These are phyloP conservation scores for Echites panduratus DNA, from an alignment of 257 asterid genomes.

Conservation along the genomic window DNA sequence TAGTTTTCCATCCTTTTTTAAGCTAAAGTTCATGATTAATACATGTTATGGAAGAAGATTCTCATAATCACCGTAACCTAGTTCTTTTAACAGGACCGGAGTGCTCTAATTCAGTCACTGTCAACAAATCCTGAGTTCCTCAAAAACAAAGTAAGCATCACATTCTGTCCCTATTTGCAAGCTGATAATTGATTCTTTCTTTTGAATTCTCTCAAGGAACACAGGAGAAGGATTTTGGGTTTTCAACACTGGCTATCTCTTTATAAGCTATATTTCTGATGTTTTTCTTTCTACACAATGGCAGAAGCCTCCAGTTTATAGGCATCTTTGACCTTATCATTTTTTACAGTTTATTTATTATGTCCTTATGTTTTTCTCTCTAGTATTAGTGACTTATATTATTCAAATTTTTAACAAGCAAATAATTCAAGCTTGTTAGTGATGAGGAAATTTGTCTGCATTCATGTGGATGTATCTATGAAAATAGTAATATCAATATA, in stretches of 20 bases:
- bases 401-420: background rate
- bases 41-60: background rate
- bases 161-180: background rate
- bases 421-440: background rate
- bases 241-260: background rate
- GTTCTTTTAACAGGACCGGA: slow-evolving; percentile 59
- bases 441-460: background rate
- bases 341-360: background rate
- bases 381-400: background rate
- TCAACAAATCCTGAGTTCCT: slow-evolving; percentile 95
- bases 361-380: background rate
- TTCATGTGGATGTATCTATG: background rate
- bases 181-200: background rate
- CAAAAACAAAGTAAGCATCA: slow-evolving; percentile 55
- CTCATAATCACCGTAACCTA: background rate
- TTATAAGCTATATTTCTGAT: background rate
- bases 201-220: background rate
- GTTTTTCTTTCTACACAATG: background rate
- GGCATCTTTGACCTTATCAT: background rate
- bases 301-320: background rate
- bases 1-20: background rate
- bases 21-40: background rate
- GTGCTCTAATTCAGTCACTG: slow-evolving; percentile 72
- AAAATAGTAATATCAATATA: background rate
- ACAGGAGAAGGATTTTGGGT: background rate